Evolutionary conservation across 805 yeast genomes (phyloP), one percentile per base, ranked within the genome.

Genomic region (Saturnispora halmiae): DNA sequence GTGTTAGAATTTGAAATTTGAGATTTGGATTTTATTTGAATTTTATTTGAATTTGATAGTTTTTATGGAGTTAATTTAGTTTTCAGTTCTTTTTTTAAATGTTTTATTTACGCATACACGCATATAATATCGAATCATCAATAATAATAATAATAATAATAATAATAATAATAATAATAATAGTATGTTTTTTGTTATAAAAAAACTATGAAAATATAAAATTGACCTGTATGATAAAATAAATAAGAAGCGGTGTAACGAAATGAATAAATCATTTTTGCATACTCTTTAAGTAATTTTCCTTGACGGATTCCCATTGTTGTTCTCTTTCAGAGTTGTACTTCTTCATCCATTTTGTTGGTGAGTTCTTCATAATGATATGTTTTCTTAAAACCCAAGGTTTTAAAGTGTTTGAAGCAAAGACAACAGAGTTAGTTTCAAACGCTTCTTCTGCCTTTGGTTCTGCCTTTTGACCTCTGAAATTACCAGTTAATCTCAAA

Each of bases 401-500:
- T 41, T 53, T 60, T 18, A 49, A 45, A 14, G 57, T 55, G 34
- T 51, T 46, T 26, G 60, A 57, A 22, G 58, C 61, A 45, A 60
- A 61, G 20, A 51, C 59, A 33, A 67, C 61, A 9, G 82, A 72
- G 56, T 73, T 77, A n/a, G 83, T 77, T 64, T 79, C 82, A 70
- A 85, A 84, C 25, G 69, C 71, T 46, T 80, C 88, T 29, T 87
- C 86, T 4, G 42, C 94, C 31, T 70, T 63, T 6, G 87, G 72
- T 32, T 67, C 71, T 47, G 75, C 77, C 37, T 70, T 58, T 57
- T 82, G 90, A 29, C 79, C 88, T 55, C 94, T 70, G 53, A 64
- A 68, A 31, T 70, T 67, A 20, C 94, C 94, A 9, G 94, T 84
- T 53, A 84, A 65, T 49, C 90, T 69, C 55, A 72, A 67, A 60